phyloP scores from a whole-genome alignment of 2,329 filamentous ascomycete species.

The Coniochaeta hoffmannii region DNA sequence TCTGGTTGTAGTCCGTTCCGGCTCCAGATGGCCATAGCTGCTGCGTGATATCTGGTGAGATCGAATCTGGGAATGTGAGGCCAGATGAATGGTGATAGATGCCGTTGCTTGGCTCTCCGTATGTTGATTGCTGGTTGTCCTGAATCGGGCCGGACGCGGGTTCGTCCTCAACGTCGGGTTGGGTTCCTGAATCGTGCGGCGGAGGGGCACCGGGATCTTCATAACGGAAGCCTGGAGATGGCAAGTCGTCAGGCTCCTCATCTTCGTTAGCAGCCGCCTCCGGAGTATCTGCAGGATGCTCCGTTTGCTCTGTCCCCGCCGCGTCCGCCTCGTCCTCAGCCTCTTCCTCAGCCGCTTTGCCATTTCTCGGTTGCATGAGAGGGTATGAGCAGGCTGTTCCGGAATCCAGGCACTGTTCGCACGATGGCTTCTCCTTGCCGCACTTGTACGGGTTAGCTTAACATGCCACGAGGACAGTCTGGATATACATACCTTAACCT shows the following conservation, averaged over 20 bases:
- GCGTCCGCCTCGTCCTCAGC: neutral
- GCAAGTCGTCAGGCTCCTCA: slow-evolving; percentile 15
- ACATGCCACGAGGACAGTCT: slow-evolving; percentile 13
- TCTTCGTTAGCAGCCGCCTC: slow-evolving; percentile 5
- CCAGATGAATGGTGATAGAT: neutral
- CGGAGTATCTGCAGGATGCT: neutral
- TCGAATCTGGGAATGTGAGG: neutral
- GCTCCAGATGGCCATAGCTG: neutral
- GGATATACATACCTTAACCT: slow-evolving; percentile 28
- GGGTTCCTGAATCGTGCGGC: neutral
- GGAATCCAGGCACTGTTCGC: slow-evolving; percentile 26
- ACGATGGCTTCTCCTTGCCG: slow-evolving; percentile 30
- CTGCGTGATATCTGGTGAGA: neutral
- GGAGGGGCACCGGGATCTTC: neutral
- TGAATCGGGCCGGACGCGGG: neutral
- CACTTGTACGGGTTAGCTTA: slow-evolving; percentile 20
- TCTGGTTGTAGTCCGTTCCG: neutral
- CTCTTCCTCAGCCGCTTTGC: slow-evolving; percentile 10
- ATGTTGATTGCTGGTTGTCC: neutral
- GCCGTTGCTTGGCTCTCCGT: neutral
- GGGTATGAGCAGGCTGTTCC: slow-evolving; percentile 31
- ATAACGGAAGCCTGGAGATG: slow-evolving; percentile 15
- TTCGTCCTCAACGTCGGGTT: neutral
- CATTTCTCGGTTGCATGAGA: slow-evolving; percentile 16
- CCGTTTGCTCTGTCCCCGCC: slow-evolving; percentile 3